A percentile compares a stretch with the other conserved stretches of the same genome.
Evolutionary conservation across 345 rosid species (phyloP).

Genomic region (Balakata baccata): DNA sequence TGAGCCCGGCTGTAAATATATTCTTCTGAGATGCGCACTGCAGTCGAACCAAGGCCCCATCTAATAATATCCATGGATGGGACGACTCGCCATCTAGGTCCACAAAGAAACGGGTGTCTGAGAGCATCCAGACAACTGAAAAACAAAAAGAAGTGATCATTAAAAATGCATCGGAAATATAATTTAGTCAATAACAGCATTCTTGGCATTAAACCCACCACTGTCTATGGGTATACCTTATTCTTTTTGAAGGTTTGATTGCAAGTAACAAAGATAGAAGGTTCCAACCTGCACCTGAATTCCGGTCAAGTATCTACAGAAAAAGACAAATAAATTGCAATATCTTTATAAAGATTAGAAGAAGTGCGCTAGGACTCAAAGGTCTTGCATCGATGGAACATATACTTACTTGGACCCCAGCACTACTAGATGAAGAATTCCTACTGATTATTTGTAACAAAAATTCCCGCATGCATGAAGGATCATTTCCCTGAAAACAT

Average conservation of each 20-base stretch:
- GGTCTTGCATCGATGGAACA: constrained; percentile 4
- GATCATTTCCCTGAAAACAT: constrained; percentile 76
- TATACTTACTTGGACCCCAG: constrained; percentile 70
- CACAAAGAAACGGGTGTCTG: constrained; percentile 89
- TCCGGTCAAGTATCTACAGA: constrained; percentile 86
- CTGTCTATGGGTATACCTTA: constrained; percentile 44
- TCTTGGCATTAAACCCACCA: background rate
- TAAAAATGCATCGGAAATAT: background rate
- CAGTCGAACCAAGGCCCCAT: constrained; percentile 97
- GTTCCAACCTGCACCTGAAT: constrained; percentile 97
- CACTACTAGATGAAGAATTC: constrained; percentile 65
- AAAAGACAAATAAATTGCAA: constrained; percentile 7
- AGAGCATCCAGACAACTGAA: constrained; percentile 84
- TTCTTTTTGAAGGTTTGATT: constrained; percentile 65
- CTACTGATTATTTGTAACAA: constrained; percentile 54
- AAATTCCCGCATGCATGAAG: constrained; percentile 85
- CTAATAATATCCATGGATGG: constrained; percentile 86
- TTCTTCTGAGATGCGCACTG: constrained; percentile 83
- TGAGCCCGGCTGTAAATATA: constrained; percentile 74
- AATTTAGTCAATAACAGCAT: background rate
- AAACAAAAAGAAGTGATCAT: constrained; percentile 7
- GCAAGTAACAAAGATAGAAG: constrained; percentile 81
- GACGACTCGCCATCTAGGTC: constrained; percentile 89
- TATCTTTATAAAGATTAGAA: background rate
- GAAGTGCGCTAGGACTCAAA: background rate